These are phyloP conservation scores for Leishmania lainsoni DNA, from an alignment of 208 protist genomes.

Conservation along the genomic window DNA sequence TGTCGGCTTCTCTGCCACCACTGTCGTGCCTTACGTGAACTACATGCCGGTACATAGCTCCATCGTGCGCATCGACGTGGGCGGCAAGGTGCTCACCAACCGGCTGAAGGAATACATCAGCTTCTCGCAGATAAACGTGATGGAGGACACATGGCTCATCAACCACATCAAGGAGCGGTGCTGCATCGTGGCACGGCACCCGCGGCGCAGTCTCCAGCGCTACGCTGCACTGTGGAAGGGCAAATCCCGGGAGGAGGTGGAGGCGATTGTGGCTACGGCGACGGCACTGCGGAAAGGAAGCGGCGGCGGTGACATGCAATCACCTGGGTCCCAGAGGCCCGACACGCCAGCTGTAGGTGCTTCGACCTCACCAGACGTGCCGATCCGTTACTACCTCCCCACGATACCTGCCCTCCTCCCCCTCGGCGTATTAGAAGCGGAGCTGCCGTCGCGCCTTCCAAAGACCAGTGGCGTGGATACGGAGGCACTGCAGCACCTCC, in stretches of 20 bases:
- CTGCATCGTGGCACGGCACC: slow-evolving; percentile 46
- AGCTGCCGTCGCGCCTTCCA: slow-evolving; percentile 36
- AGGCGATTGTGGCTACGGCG: not conserved
- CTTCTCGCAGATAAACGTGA: slow-evolving; percentile 78
- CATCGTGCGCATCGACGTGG: slow-evolving; percentile 66
- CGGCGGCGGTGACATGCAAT: not conserved
- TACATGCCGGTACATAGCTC: slow-evolving; percentile 66
- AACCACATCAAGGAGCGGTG: slow-evolving; percentile 81
- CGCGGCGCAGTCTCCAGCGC: slow-evolving; percentile 9
- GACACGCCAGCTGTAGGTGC: not conserved
- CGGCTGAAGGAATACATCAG: slow-evolving; percentile 78
- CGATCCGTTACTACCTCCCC: slow-evolving; percentile 69
- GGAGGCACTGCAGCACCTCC: slow-evolving; percentile 33
- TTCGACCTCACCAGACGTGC: slow-evolving; percentile 8
- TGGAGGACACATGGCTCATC: slow-evolving; percentile 84
- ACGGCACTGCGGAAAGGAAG: not conserved
- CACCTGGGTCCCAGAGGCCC: not conserved
- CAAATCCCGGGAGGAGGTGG: slow-evolving; percentile 13
- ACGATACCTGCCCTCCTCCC: slow-evolving; percentile 69
- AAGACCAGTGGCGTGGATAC: slow-evolving; percentile 23
- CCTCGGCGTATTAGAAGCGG: slow-evolving; percentile 57
- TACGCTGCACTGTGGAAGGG: slow-evolving; percentile 12
- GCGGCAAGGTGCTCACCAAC: slow-evolving; percentile 83
- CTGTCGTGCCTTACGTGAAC: slow-evolving; percentile 74
- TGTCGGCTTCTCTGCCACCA: slow-evolving; percentile 77